phyloP scores from a whole-genome alignment of 2,329 filamentous ascomycete genomes.

The Sclerotinia subarctica region DNA sequence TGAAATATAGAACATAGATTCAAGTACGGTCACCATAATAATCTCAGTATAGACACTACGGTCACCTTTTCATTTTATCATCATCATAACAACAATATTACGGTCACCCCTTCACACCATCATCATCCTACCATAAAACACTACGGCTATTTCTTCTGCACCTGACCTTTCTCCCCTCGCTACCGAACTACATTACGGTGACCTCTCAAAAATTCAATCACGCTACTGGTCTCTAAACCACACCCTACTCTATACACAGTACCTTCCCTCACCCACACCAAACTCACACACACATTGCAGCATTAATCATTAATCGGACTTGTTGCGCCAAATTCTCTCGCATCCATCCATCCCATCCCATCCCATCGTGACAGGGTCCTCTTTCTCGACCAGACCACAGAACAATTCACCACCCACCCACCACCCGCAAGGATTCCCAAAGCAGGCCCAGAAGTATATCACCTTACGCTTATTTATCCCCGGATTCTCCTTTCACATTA shows the following conservation, averaged over 20 bases:
- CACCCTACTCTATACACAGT: constrained; percentile 2
- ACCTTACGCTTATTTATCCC: constrained; percentile 5
- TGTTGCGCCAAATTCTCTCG: constrained; percentile 19
- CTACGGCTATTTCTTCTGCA: too few species aligned
- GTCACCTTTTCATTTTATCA: background rate
- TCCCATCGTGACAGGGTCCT: constrained; percentile 28
- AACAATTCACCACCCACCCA: constrained; percentile 14
- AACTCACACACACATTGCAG: background rate
- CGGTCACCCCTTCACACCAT: too few species aligned
- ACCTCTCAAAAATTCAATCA: too few species aligned
- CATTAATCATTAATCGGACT: background rate
- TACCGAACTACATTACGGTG: too few species aligned
- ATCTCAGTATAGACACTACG: too few species aligned
- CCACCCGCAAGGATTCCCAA: constrained; percentile 23
- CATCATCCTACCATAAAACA: too few species aligned
- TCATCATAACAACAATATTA: too few species aligned
- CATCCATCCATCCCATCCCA: constrained; percentile 20
- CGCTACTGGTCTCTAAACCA: background rate
- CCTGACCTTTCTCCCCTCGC: too few species aligned
- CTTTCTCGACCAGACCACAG: constrained; percentile 15
- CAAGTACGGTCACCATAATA: background rate
- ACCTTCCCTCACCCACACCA: background rate
- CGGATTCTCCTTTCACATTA: constrained; percentile 20
- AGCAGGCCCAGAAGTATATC: constrained; percentile 12
- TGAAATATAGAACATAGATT: too few species aligned